Base-by-base conservation (phyloP, 345 rosid genomes). In the Melastoma malabathricum region DNA sequence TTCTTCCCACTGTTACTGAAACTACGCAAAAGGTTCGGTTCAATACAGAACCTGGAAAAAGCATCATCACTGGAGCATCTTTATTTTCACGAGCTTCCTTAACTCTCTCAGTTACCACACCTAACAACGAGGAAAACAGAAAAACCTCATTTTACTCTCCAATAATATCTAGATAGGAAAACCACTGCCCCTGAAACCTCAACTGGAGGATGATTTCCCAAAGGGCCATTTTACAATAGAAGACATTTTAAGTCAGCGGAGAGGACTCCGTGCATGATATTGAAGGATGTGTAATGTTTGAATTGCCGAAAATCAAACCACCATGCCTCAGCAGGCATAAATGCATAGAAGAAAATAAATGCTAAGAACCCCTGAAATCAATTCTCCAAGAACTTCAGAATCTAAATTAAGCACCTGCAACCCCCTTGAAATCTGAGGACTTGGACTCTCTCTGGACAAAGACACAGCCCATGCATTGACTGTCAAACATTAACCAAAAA, bases 401-500 rank as follows among this genome's bases (percentile, higher is more conserved):
- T 22, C 43, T 20, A 55, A 44, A 34, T 31, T 54, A 56, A 61
- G 46, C 75, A 92, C 98, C 95, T 70, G 98, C 76, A 69, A 92
- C 97, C 59, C 98, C 98, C 79, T 79, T 92, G 74, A 81, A 84
- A 52, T 92, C 88, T 44, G 90, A 81, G 39, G 95, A 80, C 62
- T 81, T 92, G 39, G 94, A 89, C 78, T 92, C 98, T 74, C 98
- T 74, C 46, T 92, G 97, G 58, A 92, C 97, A 67, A 63, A 87
- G 64, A 92, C 88, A 62, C 98, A 92, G 54, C 98, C 98, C 50
- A 92, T 81, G 79, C 98, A 92, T 70, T 92, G 87, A 79, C 98
- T 92, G 86, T 46, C 67, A 81, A 61, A 54, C 34, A 50, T 16
- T 29, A 25, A 25, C 54, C 43, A 50, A 20, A 15, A 50, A 50